phyloP scores from a whole-genome alignment of 345 rosid species.

The Brassica rapa region DNA sequence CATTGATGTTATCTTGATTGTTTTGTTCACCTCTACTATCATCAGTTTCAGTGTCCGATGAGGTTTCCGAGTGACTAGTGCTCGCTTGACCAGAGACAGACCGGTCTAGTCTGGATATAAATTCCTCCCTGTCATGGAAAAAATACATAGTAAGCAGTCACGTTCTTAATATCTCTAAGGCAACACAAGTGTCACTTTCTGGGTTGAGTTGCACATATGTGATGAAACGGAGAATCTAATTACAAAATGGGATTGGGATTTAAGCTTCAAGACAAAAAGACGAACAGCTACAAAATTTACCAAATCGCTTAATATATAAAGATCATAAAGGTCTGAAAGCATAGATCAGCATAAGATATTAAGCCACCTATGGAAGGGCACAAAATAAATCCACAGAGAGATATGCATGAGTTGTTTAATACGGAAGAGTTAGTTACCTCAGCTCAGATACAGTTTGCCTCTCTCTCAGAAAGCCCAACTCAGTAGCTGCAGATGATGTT shows the following conservation, averaged over 20 bases:
- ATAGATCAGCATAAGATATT: not conserved
- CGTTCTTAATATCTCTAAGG: not conserved
- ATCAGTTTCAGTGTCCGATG: slow-evolving; percentile 55
- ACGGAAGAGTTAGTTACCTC: slow-evolving; percentile 52
- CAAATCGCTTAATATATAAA: not conserved
- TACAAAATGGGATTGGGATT: slow-evolving; percentile 8
- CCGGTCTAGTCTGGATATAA: slow-evolving; percentile 72
- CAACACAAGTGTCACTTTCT: slow-evolving; percentile 1
- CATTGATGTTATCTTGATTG: slow-evolving; percentile 39
- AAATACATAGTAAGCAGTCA: slow-evolving; percentile 15
- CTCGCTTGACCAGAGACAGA: slow-evolving; percentile 56
- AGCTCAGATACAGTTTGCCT: slow-evolving; percentile 89
- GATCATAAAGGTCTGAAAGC: not conserved
- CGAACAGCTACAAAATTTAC: not conserved
- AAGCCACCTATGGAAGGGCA: not conserved
- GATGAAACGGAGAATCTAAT: not conserved
- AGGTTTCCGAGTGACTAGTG: slow-evolving; percentile 61
- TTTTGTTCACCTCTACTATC: slow-evolving; percentile 49
- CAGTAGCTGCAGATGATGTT: slow-evolving; percentile 70
- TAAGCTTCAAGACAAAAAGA: slow-evolving; percentile 9
- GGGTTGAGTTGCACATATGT: not conserved
- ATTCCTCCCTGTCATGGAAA: slow-evolving; percentile 64
- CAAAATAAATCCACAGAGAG: not conserved
- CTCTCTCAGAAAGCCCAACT: slow-evolving; percentile 85
- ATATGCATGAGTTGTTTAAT: not conserved